Evolutionary conservation across 495 filamentous ascomycete genomes (phyloP).

Genomic region (Terfezia claveryi): DNA sequence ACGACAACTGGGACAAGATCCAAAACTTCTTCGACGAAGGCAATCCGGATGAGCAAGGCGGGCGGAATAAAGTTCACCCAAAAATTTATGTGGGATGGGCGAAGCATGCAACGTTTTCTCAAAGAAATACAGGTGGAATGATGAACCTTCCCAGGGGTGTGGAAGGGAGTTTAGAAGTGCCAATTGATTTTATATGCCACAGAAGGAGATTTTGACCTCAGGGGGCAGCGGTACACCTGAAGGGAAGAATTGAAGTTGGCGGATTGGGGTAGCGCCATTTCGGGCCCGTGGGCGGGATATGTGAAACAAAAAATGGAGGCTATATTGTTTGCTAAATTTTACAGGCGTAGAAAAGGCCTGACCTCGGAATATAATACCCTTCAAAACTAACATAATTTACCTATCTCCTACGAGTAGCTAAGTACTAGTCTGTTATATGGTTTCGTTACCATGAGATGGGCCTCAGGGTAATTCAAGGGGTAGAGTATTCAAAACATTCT

Average conservation of each 20-base stretch:
- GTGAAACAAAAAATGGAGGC: constrained; percentile 8
- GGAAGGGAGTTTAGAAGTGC: constrained; percentile 9
- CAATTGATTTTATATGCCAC: constrained; percentile 12
- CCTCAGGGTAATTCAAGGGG: too few species aligned
- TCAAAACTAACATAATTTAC: too few species aligned
- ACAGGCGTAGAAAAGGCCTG: too few species aligned
- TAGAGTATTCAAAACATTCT: too few species aligned
- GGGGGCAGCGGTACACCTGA: background rate
- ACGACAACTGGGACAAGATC: constrained; percentile 5
- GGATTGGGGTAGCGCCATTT: constrained; percentile 12
- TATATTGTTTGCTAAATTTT: constrained; percentile 5
- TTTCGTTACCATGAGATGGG: too few species aligned
- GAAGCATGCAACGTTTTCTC: constrained; percentile 14
- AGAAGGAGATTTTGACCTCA: constrained; percentile 4
- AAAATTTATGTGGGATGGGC: constrained; percentile 18
- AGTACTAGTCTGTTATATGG: too few species aligned
- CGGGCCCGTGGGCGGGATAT: constrained; percentile 12
- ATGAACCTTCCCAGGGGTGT: constrained; percentile 9
- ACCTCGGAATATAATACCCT: too few species aligned
- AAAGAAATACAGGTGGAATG: constrained; percentile 11
- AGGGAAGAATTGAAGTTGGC: constrained; percentile 4
- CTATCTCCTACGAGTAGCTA: too few species aligned
- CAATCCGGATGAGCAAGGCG: constrained; percentile 6
- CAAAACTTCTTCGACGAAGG: constrained; percentile 8
- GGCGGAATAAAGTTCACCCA: constrained; percentile 8